A percentile compares a stretch with the other conserved stretches of the same genome.
These are phyloP conservation scores for Zygosaccharomyces bisporus DNA, from an alignment of 805 yeast genomes.

Conservation along the genomic window DNA sequence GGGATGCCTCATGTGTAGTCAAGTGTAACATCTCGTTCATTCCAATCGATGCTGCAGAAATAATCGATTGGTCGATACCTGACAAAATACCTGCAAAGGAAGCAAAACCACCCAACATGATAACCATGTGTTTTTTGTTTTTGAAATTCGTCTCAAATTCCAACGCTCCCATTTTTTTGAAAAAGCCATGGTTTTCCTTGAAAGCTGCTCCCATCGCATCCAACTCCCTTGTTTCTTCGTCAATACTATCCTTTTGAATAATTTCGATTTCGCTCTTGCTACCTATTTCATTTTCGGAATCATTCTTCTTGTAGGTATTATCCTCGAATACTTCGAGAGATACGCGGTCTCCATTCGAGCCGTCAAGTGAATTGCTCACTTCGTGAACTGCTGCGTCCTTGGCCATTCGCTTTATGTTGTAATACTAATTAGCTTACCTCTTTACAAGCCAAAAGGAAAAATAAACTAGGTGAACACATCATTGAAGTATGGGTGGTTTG, in stretches of 20 bases:
- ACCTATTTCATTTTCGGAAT: conserved; percentile 8
- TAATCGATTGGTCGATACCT: conserved; percentile 65
- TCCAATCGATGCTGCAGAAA: conserved; percentile 58
- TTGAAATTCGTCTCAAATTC: conserved; percentile 43
- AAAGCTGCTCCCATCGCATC: conserved; percentile 29
- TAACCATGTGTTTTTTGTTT: conserved; percentile 45
- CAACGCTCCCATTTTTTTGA: conserved; percentile 38
- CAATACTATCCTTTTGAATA: conserved; percentile 36
- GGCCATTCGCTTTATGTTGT: background rate
- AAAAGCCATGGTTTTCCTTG: conserved; percentile 34
- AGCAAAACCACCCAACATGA: conserved; percentile 52
- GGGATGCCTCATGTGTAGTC: conserved; percentile 43
- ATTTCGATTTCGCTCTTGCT: conserved; percentile 4
- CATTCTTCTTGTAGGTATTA: conserved; percentile 9
- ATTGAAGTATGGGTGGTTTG: background rate
- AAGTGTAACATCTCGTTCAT: conserved; percentile 44
- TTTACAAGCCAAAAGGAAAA: background rate
- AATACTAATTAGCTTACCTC: background rate
- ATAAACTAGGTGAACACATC: background rate
- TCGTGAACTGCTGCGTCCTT: background rate
- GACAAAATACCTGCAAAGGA: conserved; percentile 62
- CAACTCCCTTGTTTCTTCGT: conserved; percentile 38
- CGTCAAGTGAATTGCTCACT: conserved; percentile 2
- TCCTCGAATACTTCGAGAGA: conserved; percentile 13
- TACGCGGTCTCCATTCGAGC: background rate